Evolutionary conservation across 1,139 yeast species (phyloP).

Genomic region (Blastobotrys raffinosifermentans): DNA sequence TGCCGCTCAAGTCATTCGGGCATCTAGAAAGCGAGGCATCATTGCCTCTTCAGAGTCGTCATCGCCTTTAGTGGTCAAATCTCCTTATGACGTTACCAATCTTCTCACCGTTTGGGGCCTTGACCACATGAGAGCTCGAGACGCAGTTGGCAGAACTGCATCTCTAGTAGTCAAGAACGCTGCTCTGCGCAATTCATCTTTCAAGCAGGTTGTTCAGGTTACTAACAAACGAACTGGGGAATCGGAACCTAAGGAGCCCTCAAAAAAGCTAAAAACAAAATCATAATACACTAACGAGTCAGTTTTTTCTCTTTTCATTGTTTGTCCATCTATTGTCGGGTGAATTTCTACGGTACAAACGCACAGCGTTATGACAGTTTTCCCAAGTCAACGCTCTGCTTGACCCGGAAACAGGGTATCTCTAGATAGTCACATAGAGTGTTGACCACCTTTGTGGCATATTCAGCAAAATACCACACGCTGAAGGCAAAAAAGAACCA

Average conservation of each 20-base stretch:
- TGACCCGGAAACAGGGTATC: conserved; percentile 36
- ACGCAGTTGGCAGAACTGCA: conserved; percentile 55
- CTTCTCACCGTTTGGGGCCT: conserved; percentile 66
- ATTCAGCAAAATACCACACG: conserved; percentile 31
- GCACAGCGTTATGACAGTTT: conserved; percentile 2
- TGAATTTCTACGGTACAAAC: background rate
- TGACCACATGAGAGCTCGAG: conserved; percentile 54
- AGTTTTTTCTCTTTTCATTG: too few relatives aligned
- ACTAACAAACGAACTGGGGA: background rate
- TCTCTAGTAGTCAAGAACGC: conserved; percentile 65
- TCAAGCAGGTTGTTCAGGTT: conserved; percentile 31
- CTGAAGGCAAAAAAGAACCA: conserved; percentile 29
- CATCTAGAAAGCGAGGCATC: conserved; percentile 74
- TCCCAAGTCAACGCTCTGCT: conserved; percentile 10
- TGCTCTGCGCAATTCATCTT: conserved; percentile 60
- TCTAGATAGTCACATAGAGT: conserved; percentile 34
- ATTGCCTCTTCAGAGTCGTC: conserved; percentile 73
- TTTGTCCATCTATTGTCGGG: conserved; percentile 1
- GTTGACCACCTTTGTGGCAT: conserved; percentile 33
- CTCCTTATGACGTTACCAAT: conserved; percentile 61
- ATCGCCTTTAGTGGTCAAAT: conserved; percentile 53
- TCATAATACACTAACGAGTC: too few relatives aligned
- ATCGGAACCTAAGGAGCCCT: background rate
- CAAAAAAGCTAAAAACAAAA: background rate
- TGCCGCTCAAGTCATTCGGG: conserved; percentile 69